Evolutionary conservation across 2,329 filamentous ascomycete genomes (phyloP), one percentile per base, ranked within the genome.

Genomic region (Ceratocystis lukuohia): DNA sequence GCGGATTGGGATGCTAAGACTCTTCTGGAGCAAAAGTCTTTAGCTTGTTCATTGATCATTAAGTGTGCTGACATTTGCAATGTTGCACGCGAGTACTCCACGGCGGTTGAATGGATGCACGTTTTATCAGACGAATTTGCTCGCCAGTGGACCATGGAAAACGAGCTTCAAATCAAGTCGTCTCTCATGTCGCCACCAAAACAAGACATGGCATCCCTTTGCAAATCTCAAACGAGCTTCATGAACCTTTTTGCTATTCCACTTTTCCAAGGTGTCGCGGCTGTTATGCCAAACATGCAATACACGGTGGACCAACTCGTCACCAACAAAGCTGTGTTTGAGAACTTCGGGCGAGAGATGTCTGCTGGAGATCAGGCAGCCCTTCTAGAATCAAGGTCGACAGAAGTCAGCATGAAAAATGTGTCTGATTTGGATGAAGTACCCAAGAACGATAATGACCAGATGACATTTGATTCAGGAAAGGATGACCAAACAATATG

Each of bases 31-130:
- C 84, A 91, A 70, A 88, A 87, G 70, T 85, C 89, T 8, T 77
- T 97, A 61, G 80, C 88, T n/a, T 97, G 94, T 76, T 91, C 91
- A 15, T 78, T 99, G 66, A 78, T 99, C 68, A 96, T 99, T 77
- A 99, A 99, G 75, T 97, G 94, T 74, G 94, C 94, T 48, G 94
- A 99, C 75, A 97, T 99, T 73, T 96, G 93, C 77, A 99, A 99
- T 74, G 94, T 97, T 74, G 91, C 92, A 65, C 86, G 94, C 66
- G 88, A 86, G 66, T 92, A 94, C 74, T 82, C 88, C 66, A 85
- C 91, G 30, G 94, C 94, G 25, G 80, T 90, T 56, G 82, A 88
- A 74, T 99, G 94, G 94, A 96, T 94, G 72, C 83, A 88, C 71
- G 92, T 96, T 61, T 80, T 99, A n/a, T 93, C 94, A 17, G 89